Evolutionary conservation across 805 yeast genomes (phyloP).

Genomic region (Hemisphaericaspora nanyangensis): DNA sequence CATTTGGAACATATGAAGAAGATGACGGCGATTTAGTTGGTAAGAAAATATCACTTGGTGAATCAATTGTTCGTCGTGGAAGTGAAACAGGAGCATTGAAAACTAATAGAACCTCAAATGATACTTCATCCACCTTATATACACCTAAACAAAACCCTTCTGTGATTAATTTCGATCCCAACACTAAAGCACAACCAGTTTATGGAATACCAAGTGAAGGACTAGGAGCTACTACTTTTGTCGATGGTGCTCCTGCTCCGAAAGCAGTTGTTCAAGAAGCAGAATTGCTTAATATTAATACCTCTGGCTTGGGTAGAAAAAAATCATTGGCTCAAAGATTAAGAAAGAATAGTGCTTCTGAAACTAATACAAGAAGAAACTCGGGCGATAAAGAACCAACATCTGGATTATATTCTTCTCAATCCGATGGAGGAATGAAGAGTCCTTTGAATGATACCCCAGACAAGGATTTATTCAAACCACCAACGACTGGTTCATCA

Average conservation of each 20-base stretch:
- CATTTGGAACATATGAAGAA: conserved; percentile 66
- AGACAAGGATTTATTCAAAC: conserved; percentile 11
- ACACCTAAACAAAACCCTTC: conserved; percentile 49
- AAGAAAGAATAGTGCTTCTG: conserved; percentile 37
- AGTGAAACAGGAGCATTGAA: conserved; percentile 12
- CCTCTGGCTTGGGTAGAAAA: conserved; percentile 64
- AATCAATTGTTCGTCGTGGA: conserved; percentile 15
- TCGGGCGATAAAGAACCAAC: conserved; percentile 20
- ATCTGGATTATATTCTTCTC: conserved; percentile 7
- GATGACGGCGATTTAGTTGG: conserved; percentile 39
- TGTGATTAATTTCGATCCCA: conserved; percentile 68
- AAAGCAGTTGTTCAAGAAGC: conserved; percentile 29
- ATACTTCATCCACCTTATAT: conserved; percentile 18
- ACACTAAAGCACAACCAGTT: conserved; percentile 61
- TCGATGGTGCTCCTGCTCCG: conserved; percentile 95
- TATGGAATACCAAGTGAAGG: conserved; percentile 89
- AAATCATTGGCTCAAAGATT: conserved; percentile 77
- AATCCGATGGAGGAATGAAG: conserved; percentile 11
- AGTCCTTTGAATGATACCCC: conserved; percentile 11
- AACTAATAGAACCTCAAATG: conserved; percentile 15
- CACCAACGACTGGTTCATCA: conserved; percentile 41
- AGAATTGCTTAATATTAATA: conserved; percentile 18
- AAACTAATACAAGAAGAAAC: conserved; percentile 26
- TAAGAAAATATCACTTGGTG: conserved; percentile 7
- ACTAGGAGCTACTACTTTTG: conserved; percentile 84